Evolutionary conservation across 306 rosid species (phyloP).

Genomic region (Boehmeria nivea): DNA sequence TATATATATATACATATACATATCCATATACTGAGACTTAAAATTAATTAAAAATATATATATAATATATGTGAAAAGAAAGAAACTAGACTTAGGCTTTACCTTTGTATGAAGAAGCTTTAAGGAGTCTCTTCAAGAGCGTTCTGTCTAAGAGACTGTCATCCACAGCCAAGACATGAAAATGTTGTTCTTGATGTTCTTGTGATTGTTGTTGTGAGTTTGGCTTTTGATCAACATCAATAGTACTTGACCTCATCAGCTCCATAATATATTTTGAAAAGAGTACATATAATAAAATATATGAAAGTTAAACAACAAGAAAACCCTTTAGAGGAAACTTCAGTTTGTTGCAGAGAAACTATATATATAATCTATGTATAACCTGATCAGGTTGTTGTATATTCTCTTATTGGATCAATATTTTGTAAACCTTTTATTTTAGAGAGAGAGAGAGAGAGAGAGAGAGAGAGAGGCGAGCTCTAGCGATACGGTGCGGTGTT

Average conservation of each 20-base stretch:
- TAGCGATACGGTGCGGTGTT: slow-evolving; percentile 33
- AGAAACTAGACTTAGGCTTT: too few relatives aligned
- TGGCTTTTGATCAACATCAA: slow-evolving; percentile 5
- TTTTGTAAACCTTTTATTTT: too few relatives aligned
- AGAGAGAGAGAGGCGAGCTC: slow-evolving; percentile 27
- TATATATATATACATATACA: background rate
- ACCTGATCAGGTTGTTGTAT: background rate
- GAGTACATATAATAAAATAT: background rate
- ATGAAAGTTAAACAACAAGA: background rate
- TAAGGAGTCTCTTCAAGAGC: slow-evolving; percentile 79
- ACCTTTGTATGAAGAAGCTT: slow-evolving; percentile 78
- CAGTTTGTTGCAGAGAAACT: background rate
- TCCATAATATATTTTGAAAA: background rate
- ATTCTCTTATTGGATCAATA: background rate
- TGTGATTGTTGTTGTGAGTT: slow-evolving; percentile 21
- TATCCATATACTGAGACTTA: background rate
- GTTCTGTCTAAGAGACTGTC: slow-evolving; percentile 74
- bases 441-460: slow-evolving; percentile 8
- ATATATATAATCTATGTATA: background rate
- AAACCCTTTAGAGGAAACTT: background rate
- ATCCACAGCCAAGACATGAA: slow-evolving; percentile 94
- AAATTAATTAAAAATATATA: background rate
- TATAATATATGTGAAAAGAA: background rate
- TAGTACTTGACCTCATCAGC: background rate
- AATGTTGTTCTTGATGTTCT: slow-evolving; percentile 39